Evolutionary conservation across 2,329 filamentous ascomycete genomes (phyloP), one percentile per base, ranked within the genome.

Genomic region (Penicillium nordicum): DNA sequence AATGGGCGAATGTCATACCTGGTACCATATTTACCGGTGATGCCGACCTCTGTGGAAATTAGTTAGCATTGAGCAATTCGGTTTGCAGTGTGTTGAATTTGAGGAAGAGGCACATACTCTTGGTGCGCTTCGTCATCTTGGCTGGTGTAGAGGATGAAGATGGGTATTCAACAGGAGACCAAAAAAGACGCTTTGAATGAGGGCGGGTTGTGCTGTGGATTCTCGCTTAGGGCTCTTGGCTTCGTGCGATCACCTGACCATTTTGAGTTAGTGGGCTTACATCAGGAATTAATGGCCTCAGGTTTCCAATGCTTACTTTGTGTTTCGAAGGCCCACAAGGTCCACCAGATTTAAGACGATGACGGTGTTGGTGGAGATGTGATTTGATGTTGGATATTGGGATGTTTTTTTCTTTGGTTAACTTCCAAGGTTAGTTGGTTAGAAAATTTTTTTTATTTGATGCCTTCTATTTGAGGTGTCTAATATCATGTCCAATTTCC

Each of bases 21-120:
- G 78, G 89, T 92, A 86, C 92, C 92, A 83, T 96, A 97, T 88
- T 96, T 95, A 83, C 92, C 90, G 84, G 93, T 97, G 80, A 97
- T 92, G 80, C 91, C 91, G 87, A 96, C 92, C 89, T 96, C 79
- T 82, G 69, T 54, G 61, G 53, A 57, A 54, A 64, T 46, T 27
- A 53, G 59, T 76, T 70, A 75, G 70, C 61, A 63, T 65, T 62
- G 63, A 59, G 49, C 66, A 37, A 40, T 57, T 41, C 27, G 50
- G 10, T 14, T 7, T 14, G 43, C 27, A 29, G 30, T 49, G 21
- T 50, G 29, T 45, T 49, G n/a, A 25, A 34, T 43, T 56, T 23
- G 12, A 47, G 8, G 18, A 27, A 43, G 41, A 47, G 45, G 44
- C 55, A 73, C 75, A 63, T 72, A 79, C 80, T 95, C 89, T 90